These are phyloP conservation scores for Rhizophagus clarus DNA, from an alignment of 192 early-diverging fungal genomes.

Conservation along the genomic window DNA sequence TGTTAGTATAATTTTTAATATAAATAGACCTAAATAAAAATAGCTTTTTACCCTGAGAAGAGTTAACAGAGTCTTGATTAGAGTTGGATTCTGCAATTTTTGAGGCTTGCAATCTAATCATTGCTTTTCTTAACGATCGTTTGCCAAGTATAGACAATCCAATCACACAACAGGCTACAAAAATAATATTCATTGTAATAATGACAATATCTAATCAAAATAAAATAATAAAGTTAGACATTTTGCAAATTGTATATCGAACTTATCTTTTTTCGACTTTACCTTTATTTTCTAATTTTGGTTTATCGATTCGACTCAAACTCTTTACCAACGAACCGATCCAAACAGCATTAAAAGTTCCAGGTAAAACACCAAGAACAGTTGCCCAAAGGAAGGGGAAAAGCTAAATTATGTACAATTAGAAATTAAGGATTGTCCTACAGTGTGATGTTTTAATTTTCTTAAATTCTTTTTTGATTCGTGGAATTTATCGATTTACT, in stretches of 20 bases:
- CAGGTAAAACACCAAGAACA: constrained; percentile 44
- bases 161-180: constrained; percentile 43
- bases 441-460: neutral
- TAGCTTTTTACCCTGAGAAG: neutral
- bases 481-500: neutral
- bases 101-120: constrained; percentile 35
- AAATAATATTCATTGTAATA: constrained; percentile 45
- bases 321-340: constrained; percentile 48
- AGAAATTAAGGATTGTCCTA: too few species aligned
- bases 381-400: constrained; percentile 49
- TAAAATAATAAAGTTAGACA: neutral
- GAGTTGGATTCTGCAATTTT: constrained; percentile 31
- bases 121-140: constrained; percentile 44
- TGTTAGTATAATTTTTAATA: constrained; percentile 18
- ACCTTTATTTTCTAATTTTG: constrained; percentile 40
- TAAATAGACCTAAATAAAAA: constrained; percentile 23
- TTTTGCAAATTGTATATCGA: neutral
- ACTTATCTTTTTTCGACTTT: neutral
- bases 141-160: constrained; percentile 47
- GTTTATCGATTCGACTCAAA: constrained; percentile 45
- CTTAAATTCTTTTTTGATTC: neutral
- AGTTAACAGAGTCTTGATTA: constrained; percentile 10
- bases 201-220: constrained; percentile 40
- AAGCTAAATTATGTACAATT: constrained; percentile 14
- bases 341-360: constrained; percentile 50